Evolutionary conservation across 2,329 filamentous ascomycete species (phyloP).

Genomic region (Cladophialophora carrionii): DNA sequence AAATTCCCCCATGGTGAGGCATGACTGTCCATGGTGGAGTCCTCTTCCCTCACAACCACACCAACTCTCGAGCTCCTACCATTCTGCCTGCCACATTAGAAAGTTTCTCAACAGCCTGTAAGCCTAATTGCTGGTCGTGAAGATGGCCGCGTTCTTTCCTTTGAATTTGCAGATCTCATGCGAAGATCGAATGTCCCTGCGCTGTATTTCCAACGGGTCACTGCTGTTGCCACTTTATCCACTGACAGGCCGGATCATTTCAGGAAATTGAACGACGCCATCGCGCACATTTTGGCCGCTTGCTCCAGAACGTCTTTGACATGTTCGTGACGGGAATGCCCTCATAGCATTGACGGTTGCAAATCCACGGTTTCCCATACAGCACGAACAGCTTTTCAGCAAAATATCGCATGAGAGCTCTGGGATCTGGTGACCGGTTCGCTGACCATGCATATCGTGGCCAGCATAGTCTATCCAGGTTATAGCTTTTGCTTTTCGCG

Average conservation of each 20-base stretch:
- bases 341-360: background rate
- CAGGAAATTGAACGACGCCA: background rate
- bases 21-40: background rate
- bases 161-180: conserved; percentile 1
- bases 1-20: background rate
- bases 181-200: conserved; percentile 6
- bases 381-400: conserved; percentile 13
- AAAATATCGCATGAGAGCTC: conserved; percentile 9
- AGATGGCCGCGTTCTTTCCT: background rate
- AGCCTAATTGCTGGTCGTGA: conserved; percentile 5
- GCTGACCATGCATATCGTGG: conserved; percentile 13
- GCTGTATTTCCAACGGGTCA: conserved; percentile 10
- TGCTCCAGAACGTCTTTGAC: conserved; percentile 9
- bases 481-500: conserved; percentile 9
- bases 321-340: conserved; percentile 7
- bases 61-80: conserved; percentile 13
- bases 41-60: background rate
- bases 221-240: conserved; percentile 6
- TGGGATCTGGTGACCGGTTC: background rate
- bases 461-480: conserved; percentile 5
- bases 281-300: conserved; percentile 6
- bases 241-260: conserved; percentile 1
- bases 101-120: background rate
- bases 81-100: conserved; percentile 17
- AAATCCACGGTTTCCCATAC: conserved; percentile 1